Conservation (phyloP, 371 early-diverging fungal genomes). For the Rhizopus microsporus region DNA sequence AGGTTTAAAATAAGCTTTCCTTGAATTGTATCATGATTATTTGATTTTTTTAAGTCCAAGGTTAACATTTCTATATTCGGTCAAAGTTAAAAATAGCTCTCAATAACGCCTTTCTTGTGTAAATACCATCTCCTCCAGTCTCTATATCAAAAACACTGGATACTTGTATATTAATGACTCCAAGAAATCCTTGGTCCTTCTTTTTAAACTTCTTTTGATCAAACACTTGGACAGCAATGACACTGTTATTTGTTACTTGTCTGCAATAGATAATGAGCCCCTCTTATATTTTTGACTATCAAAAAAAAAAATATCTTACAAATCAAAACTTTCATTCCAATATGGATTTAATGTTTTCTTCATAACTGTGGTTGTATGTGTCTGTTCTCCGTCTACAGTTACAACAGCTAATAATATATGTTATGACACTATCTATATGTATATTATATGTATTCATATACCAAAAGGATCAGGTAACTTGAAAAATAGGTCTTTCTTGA, state of each 20-base stretch:
- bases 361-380: slow-evolving; percentile 76
- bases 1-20: slow-evolving; percentile 81
- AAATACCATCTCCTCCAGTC: slow-evolving; percentile 71
- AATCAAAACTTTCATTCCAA: slow-evolving; percentile 79
- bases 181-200: slow-evolving; percentile 93
- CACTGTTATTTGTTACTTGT: slow-evolving; percentile 71
- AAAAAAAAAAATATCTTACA: slow-evolving; percentile 42
- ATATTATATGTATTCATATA: slow-evolving; percentile 43
- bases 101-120: not conserved
- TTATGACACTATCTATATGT: not conserved
- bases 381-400: slow-evolving; percentile 86
- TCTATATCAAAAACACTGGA: slow-evolving; percentile 76
- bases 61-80: slow-evolving; percentile 77
- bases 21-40: slow-evolving; percentile 77
- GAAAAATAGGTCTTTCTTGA: slow-evolving; percentile 86
- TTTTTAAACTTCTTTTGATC: slow-evolving; percentile 96
- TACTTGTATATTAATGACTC: slow-evolving; percentile 87
- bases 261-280: slow-evolving; percentile 34
- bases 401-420: slow-evolving; percentile 91
- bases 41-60: slow-evolving; percentile 82
- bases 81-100: slow-evolving; percentile 1
- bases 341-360: slow-evolving; percentile 80
- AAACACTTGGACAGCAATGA: slow-evolving; percentile 92
- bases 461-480: slow-evolving; percentile 61
- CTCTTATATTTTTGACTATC: not conserved